Base-by-base conservation (phyloP, 2,329 filamentous ascomycete genomes). In the Fusarium keratoplasticum region DNA sequence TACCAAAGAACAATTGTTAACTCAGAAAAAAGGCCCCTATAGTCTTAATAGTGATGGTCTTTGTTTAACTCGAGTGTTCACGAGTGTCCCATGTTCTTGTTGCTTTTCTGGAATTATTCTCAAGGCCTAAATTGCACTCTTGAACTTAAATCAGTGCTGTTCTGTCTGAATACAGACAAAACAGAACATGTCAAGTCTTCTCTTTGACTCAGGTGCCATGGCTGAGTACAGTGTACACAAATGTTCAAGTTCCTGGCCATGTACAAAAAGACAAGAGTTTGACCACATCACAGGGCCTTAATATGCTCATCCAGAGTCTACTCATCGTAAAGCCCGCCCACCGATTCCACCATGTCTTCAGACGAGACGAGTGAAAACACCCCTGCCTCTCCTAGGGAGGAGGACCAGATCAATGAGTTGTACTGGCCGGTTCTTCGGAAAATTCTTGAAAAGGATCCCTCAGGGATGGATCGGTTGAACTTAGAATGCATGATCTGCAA, bases 401-500 rank as follows among this genome's bases (percentile, higher is more conserved):
- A 22, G 11, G 44, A 29, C 16, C 10, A 18, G 18, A 36, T 73
- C 18, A 58, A 25, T 0, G 38, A 57, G 2, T 38, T 38, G 2
- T 72, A 40, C 6, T 66, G 52, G 9, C 66, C 66, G 1, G 11
- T 6, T 0, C 61, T 73, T 5, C 16, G 44, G 22, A 27, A 57
- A 3, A 58, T 64, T 5, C 22, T 73, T 8, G 11, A 18, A 2
- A 2, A 40, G 3, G 59, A 73, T 10, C 29, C 44, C 2, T 70
- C 70, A 7, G 59, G 36, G 6, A 31, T 27, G 6, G 25, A 61
- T 2, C 33, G 66, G 3, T 6, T 67, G 14, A n/a, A 54, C 9
- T 25, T 73, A 5, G 16, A 38, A 13, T 73, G 70, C 42, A 16
- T 3, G 6, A 38, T 73, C 2, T 73, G 70, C 7, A 13, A 11